Evolutionary conservation across 1,284 basidiomycete genomes (phyloP), one percentile per base, ranked within the genome.

Genomic region (Cryptococcus jaspeensis): DNA sequence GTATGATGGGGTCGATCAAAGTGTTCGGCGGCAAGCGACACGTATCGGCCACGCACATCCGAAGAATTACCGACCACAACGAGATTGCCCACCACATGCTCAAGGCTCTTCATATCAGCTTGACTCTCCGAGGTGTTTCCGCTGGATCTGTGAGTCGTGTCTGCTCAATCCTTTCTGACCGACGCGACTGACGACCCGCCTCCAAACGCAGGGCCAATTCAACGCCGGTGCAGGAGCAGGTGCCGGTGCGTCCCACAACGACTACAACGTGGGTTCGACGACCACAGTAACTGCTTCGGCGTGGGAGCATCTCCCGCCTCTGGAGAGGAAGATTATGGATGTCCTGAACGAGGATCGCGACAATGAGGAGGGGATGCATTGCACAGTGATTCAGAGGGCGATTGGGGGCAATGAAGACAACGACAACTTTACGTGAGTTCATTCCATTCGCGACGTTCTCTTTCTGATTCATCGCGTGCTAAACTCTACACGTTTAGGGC

Each of bases 1-100:
- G 90, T n/a, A 85, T 96, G 23, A 84, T 90, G 38, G 96, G 95
- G n/a, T 82, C 82, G n/a, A 78, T 98, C 64, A 97, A 97, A 76
- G 82, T 82, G 7, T 97, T 96, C 75, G 85, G 85, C 42, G 85
- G 83, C 65, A 94, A 91, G 76, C 83, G 86, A 67, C 90, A 90
- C 72, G 83, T 97, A 69, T 89, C 88, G 55, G 86, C 88, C 7
- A 84, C 82, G 38, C 83, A 87, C 63, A 84, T 97, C 62, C 85
- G 87, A 28, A 79, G 80, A 5, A 78, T 89, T 41, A 82, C 79
- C 32, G 88, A 95, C 71, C 80, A 82, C 40, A 85, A 92, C 74
- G 93, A 99, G 75, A 78, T 91, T 42, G 86, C 86, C 67, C 94
- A 90, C 76, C 94, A 98, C 72, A 69, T 83, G 36, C 70, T 84